These are phyloP conservation scores for Tetrapyrgos nigripes DNA, from an alignment of 1,284 basidiomycete species.

Conservation along the genomic window DNA sequence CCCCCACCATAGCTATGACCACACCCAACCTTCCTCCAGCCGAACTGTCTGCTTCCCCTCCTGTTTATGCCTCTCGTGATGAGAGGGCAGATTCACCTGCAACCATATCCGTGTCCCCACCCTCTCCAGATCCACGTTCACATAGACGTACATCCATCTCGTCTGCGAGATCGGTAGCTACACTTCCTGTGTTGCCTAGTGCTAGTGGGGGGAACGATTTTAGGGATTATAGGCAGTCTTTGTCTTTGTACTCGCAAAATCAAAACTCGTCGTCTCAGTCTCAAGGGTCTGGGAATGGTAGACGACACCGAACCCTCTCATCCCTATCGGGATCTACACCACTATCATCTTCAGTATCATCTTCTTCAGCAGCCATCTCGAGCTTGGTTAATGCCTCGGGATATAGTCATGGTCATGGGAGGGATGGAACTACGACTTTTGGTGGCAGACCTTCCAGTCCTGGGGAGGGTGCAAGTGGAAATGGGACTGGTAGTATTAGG, in stretches of 20 bases:
- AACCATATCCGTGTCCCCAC: constrained; percentile 17
- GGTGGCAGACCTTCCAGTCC: no score
- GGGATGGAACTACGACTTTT: no score
- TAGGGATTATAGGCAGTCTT: no score
- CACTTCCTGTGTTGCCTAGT: constrained; percentile 54
- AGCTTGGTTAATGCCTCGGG: no score
- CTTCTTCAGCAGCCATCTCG: constrained; percentile 68
- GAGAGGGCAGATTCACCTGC: constrained; percentile 30
- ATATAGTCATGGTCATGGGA: no score
- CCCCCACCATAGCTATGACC: no score
- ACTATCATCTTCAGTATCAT: constrained; percentile 63
- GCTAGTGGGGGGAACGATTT: constrained; percentile 36
- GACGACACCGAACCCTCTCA: constrained; percentile 60
- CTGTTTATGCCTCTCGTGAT: constrained; percentile 25
- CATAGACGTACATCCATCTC: constrained; percentile 68
- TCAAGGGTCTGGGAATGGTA: constrained; percentile 52
- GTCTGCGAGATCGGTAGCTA: constrained; percentile 66
- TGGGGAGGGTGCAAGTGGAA: no score
- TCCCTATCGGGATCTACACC: no score
- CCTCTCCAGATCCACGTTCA: constrained; percentile 17
- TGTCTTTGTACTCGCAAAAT: no score
- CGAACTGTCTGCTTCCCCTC: constrained; percentile 40
- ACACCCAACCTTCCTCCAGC: constrained; percentile 25
- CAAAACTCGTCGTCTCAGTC: no score
- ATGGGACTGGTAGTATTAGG: no score